Evolutionary conservation across 139 green algal genomes (phyloP).

Genomic region (Diplosphaera chodatii): DNA sequence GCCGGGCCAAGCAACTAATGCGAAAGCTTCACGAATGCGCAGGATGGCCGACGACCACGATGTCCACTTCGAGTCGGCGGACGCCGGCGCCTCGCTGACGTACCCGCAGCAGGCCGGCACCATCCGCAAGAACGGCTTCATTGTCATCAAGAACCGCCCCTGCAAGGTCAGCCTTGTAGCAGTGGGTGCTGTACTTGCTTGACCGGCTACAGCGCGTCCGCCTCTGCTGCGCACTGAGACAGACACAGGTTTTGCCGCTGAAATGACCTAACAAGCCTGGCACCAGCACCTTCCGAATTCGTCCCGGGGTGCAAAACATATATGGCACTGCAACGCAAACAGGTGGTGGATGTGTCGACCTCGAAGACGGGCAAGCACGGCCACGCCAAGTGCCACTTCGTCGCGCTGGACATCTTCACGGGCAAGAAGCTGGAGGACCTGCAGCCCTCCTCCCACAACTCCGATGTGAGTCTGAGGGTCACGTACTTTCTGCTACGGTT

Average conservation of each 20-base stretch:
- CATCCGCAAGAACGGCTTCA: constrained; percentile 94
- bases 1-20: too few relatives aligned
- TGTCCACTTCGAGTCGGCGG: constrained; percentile 63
- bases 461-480: constrained; percentile 75
- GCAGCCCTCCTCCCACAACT: constrained; percentile 96
- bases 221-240: too few relatives aligned
- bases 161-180: too few relatives aligned
- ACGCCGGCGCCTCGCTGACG: constrained; percentile 62
- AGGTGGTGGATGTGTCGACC: constrained; percentile 98
- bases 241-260: too few relatives aligned
- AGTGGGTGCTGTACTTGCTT: too few relatives aligned
- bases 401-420: constrained; percentile 96
- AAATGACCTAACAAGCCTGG: too few relatives aligned
- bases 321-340: too few relatives aligned
- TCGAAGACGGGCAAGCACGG: constrained; percentile 99
- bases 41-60: constrained; percentile 49
- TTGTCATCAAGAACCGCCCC: constrained; percentile 91
- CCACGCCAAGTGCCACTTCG: constrained; percentile 99
- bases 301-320: too few relatives aligned
- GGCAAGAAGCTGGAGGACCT: constrained; percentile 98
- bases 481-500: too few relatives aligned
- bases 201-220: too few relatives aligned
- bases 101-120: constrained; percentile 89
- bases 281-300: too few relatives aligned
- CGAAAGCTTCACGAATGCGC: too few relatives aligned